Evolutionary conservation across 2,329 filamentous ascomycete species (phyloP).

Genomic region (Hymenotorrendiella dingleyae): DNA sequence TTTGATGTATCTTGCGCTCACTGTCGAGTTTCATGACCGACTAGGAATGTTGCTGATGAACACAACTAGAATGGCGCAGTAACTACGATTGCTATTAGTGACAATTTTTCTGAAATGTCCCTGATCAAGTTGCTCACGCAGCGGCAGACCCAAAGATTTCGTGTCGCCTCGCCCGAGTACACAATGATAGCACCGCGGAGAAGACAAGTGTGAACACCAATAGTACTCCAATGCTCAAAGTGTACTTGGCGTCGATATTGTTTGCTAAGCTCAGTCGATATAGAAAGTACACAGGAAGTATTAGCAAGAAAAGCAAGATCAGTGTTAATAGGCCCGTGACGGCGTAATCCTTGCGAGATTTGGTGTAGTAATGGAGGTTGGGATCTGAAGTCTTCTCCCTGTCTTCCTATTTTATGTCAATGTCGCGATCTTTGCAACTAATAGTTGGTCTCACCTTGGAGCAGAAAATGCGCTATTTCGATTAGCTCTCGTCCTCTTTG

Average conservation of each 20-base stretch:
- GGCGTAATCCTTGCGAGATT: conserved; percentile 2
- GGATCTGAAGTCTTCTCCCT: conserved; percentile 4
- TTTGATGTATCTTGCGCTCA: too few relatives aligned
- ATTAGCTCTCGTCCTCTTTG: not conserved
- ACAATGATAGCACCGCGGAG: conserved; percentile 13
- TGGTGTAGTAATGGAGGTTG: conserved; percentile 6
- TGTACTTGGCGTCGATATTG: conserved; percentile 1
- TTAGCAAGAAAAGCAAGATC: conserved; percentile 4
- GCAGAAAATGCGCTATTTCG: not conserved
- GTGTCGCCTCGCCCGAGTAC: conserved; percentile 21
- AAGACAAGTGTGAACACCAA: conserved; percentile 18
- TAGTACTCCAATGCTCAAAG: conserved; percentile 11
- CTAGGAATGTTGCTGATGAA: conserved; percentile 11
- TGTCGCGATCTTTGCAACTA: not conserved
- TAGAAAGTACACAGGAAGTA: conserved; percentile 5
- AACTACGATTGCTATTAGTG: conserved; percentile 9
- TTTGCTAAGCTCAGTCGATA: not conserved
- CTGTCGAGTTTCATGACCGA: too few relatives aligned
- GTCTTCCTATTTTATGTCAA: not conserved
- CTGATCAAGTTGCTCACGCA: conserved; percentile 13
- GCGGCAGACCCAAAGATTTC: conserved; percentile 19
- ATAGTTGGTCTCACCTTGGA: not conserved
- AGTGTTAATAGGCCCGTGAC: conserved; percentile 1
- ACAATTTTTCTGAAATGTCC: not conserved
- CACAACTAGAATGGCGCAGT: conserved; percentile 21